These are phyloP conservation scores for Blastobotrys peoriensis DNA, from an alignment of 805 yeast species.

Conservation along the genomic window DNA sequence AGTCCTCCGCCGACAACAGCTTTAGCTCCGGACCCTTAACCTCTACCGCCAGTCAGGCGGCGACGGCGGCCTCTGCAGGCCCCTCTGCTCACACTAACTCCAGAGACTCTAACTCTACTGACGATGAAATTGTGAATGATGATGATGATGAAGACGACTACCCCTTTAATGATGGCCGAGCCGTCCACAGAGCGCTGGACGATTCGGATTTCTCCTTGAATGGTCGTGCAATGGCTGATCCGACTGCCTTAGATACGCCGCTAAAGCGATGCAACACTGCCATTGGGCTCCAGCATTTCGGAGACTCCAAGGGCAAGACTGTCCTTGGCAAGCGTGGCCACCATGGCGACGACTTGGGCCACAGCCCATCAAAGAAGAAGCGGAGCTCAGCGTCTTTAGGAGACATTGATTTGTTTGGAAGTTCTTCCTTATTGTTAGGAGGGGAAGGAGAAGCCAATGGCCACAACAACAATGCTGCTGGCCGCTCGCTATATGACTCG, in stretches of 20 bases:
- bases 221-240: neutral
- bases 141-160: conserved; percentile 13
- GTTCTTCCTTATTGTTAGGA: neutral
- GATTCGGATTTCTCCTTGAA: neutral
- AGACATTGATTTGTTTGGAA: neutral
- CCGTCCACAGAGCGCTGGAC: neutral
- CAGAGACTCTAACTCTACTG: conserved; percentile 15
- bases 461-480: no score
- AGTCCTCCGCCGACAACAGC: neutral
- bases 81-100: neutral
- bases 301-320: conserved; percentile 1
- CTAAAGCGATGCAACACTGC: conserved; percentile 22
- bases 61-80: no score
- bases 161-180: neutral
- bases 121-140: conserved; percentile 12
- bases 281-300: conserved; percentile 22
- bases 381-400: neutral
- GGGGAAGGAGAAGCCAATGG: neutral
- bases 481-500: conserved; percentile 3
- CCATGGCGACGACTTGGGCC: conserved; percentile 5
- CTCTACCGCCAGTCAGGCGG: no score
- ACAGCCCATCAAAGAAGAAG: conserved; percentile 1
- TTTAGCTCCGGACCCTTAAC: no score
- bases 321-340: neutral
- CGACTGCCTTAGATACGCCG: conserved; percentile 7